phyloP scores from a whole-genome alignment of 805 yeast species.

The Lachancea mirantina region DNA sequence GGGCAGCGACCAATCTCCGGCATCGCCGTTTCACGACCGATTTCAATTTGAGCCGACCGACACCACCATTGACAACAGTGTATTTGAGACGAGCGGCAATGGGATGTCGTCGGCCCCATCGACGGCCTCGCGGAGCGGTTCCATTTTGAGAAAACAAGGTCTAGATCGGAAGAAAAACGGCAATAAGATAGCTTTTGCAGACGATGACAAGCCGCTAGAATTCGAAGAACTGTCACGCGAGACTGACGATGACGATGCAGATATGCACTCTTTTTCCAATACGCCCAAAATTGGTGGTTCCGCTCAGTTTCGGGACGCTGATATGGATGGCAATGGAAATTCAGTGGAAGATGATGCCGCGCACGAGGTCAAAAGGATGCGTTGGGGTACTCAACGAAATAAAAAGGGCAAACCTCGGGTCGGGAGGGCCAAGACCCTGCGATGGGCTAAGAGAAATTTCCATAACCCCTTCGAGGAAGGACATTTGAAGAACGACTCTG shows the following conservation, averaged over 20 bases:
- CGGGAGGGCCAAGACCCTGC: slow-evolving; percentile 54
- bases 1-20: slow-evolving; percentile 11
- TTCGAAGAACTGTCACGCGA: slow-evolving; percentile 15
- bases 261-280: slow-evolving; percentile 22
- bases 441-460: slow-evolving; percentile 37
- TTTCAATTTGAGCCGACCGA: slow-evolving; percentile 18
- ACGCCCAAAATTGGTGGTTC: slow-evolving; percentile 22
- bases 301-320: slow-evolving; percentile 5
- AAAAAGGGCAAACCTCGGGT: slow-evolving; percentile 60
- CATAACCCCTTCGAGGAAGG: slow-evolving; percentile 29
- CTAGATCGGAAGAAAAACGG: slow-evolving; percentile 6
- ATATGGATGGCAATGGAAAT: slow-evolving; percentile 10
- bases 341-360: slow-evolving; percentile 2
- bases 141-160: slow-evolving; percentile 14
- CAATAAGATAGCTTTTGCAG: slow-evolving; percentile 14
- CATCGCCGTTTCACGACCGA: slow-evolving; percentile 28
- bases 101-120: slow-evolving; percentile 7
- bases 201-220: slow-evolving; percentile 12
- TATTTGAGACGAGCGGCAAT: slow-evolving; percentile 6
- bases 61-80: slow-evolving; percentile 4
- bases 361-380: slow-evolving; percentile 54
- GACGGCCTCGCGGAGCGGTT: slow-evolving; percentile 11
- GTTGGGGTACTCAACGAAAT: slow-evolving; percentile 89
- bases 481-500: slow-evolving; percentile 14
- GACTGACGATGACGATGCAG: slow-evolving; percentile 15